phyloP scores from a whole-genome alignment of 108 stramenopile genomes.

The Stephanodiscus minutulus region DNA sequence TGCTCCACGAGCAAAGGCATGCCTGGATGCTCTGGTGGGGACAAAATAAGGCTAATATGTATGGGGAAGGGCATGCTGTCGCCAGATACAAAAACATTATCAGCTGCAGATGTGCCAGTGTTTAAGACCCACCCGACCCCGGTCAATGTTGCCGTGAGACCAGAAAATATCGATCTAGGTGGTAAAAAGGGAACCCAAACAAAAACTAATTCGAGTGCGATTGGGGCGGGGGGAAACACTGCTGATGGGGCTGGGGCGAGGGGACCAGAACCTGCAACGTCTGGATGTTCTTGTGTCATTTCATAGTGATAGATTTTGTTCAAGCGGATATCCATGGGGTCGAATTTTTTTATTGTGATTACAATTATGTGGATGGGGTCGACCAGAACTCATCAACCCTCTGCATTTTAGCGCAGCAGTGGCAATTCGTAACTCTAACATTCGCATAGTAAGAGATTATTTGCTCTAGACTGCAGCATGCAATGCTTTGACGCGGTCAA shows the following conservation, averaged over 20 bases:
- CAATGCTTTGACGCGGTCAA: no score
- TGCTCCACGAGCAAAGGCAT: conserved; percentile 43
- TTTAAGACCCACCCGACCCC: conserved; percentile 91
- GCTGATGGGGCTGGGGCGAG: conserved; percentile 11
- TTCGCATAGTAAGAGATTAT: no score
- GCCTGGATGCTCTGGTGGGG: conserved; percentile 66
- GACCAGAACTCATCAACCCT: no score
- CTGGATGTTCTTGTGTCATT: conserved; percentile 34
- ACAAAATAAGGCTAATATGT: conserved; percentile 76
- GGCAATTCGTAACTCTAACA: no score
- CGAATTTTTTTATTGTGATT: neutral
- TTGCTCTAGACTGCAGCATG: no score
- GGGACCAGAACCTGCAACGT: conserved; percentile 4
- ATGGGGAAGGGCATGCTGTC: conserved; percentile 89
- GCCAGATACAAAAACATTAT: conserved; percentile 75
- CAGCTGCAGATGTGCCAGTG: conserved; percentile 69
- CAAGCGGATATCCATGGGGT: no score
- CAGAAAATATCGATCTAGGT: conserved; percentile 28
- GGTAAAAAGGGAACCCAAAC: conserved; percentile 13
- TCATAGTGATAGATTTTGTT: conserved; percentile 1
- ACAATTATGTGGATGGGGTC: no score
- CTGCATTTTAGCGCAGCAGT: no score
- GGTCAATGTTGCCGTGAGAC: conserved; percentile 79
- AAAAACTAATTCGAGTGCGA: conserved; percentile 11
- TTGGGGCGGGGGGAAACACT: conserved; percentile 27